Evolutionary conservation across 768 basidiomycete genomes (phyloP), one percentile per base, ranked within the genome.

Genomic region (Mrakia blollopis): DNA sequence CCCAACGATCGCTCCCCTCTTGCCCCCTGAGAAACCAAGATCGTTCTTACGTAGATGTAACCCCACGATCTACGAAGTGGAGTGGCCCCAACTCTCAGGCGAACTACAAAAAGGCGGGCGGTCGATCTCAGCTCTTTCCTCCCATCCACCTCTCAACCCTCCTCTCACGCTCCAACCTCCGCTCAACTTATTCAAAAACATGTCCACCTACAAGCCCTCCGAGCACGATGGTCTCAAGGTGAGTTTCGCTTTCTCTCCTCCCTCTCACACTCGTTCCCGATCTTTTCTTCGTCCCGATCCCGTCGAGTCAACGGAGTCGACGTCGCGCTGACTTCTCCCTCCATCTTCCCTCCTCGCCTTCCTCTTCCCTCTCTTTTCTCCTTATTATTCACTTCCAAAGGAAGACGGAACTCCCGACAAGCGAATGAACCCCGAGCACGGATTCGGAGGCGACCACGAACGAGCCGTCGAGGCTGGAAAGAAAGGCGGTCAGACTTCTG

Each of bases 371-470:
- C 32, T 32, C 10, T 5, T 25, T 39, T n/a, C 67, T 68, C 10
- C 32, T 67, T 39, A 35, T 39, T 67, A 3, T 8, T 6, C 39
- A 39, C 39, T 47, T 25, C 28, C 11, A 52, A 13, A 54, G 71
- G 52, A 83, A 81, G 83, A 85, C 78, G 83, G 83, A 62, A 81
- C 80, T 39, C 84, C 84, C 32, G 85, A 85, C 81, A 82, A 85
- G 82, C 79, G 85, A 28, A 78, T 83, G 23, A 81, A 78, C 52
- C 79, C 80, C 37, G 84, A 85, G 78, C 84, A 85, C 82, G 85
- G 84, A 76, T 80, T 78, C 39, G 79, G 80, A 28, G 80, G 78
- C 18, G 72, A 79, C 71, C 63, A 73, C 16, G 78, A 74, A 25
- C 78, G 57, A 39, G 78, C 80, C 11, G 54, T 44, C 18, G 78